Conservation (phyloP, 108 stramenopile species). For the Fistulifera solaris region DNA sequence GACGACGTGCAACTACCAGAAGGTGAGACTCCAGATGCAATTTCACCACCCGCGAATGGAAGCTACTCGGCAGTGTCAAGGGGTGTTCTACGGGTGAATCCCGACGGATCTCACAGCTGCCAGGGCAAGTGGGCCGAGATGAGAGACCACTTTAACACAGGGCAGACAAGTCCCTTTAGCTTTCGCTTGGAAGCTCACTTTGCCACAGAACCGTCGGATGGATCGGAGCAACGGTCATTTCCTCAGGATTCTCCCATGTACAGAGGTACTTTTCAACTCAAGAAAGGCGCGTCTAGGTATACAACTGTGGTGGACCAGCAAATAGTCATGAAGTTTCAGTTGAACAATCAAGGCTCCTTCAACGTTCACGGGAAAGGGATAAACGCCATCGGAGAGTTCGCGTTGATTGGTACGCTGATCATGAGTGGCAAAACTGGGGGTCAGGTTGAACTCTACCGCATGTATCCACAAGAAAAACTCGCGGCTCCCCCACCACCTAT, state of each 20-base stretch:
- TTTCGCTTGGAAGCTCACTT: constrained; percentile 58
- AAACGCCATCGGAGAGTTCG: constrained; percentile 62
- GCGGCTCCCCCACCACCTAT: constrained; percentile 11
- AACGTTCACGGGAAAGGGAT: constrained; percentile 79
- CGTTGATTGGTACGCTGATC: constrained; percentile 55
- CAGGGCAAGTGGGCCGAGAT: constrained; percentile 75
- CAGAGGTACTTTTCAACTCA: constrained; percentile 71
- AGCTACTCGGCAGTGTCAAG: constrained; percentile 60
- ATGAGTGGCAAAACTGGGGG: constrained; percentile 56
- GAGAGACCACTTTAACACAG: constrained; percentile 51
- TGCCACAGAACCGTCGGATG: constrained; percentile 14
- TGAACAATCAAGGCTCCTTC: constrained; percentile 61
- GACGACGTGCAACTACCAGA: constrained; percentile 51
- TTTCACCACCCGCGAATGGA: constrained; percentile 26
- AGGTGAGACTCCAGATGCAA: constrained; percentile 16
- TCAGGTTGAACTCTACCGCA: constrained; percentile 68
- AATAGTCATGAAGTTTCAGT: constrained; percentile 64
- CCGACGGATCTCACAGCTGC: constrained; percentile 66
- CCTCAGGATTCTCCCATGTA: constrained; percentile 71
- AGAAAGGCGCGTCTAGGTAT: constrained; percentile 39
- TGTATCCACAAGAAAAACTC: constrained; percentile 45
- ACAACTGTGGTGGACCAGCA: constrained; percentile 58
- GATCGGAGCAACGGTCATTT: constrained; percentile 33
- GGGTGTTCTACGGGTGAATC: constrained; percentile 63
- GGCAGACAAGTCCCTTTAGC: constrained; percentile 51